A percentile compares a stretch with the other conserved stretches of the same genome.
Conservation (phyloP, 805 yeast genomes). For the Cyberlindnera mississippiensis region DNA sequence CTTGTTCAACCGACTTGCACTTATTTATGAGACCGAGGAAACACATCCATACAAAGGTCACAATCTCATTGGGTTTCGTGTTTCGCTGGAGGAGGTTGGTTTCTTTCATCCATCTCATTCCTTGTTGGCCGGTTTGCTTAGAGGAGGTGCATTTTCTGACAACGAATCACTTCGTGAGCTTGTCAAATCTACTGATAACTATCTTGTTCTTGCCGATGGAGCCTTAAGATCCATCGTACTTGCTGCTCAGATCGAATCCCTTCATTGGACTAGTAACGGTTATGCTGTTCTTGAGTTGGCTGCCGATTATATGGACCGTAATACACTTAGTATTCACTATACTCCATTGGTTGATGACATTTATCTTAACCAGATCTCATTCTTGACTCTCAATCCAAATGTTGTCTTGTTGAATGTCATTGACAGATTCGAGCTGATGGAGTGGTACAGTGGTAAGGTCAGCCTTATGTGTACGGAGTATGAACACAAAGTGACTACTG, state of each 20-base stretch:
- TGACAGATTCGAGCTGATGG: constrained; percentile 57
- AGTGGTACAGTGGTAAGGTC: constrained; percentile 42
- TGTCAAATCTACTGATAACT: constrained; percentile 30
- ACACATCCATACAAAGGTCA: constrained; percentile 22
- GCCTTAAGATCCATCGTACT: constrained; percentile 59
- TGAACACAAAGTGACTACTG: constrained; percentile 45
- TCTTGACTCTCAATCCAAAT: constrained; percentile 43
- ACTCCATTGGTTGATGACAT: constrained; percentile 69
- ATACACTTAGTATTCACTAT: constrained; percentile 34
- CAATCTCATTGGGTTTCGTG: constrained; percentile 34
- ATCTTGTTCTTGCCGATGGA: constrained; percentile 48
- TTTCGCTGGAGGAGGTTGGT: constrained; percentile 48
- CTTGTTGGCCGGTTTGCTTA: constrained; percentile 39
- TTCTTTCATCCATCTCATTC: constrained; percentile 60
- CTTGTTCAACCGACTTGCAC: neutral
- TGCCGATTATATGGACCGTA: constrained; percentile 39
- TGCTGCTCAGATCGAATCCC: constrained; percentile 55
- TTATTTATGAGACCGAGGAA: constrained; percentile 2
- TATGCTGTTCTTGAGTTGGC: constrained; percentile 48
- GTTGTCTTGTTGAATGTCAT: constrained; percentile 51
- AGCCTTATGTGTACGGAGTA: constrained; percentile 40
- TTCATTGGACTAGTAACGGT: constrained; percentile 77
- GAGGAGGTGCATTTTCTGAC: neutral
- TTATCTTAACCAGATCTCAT: constrained; percentile 58
- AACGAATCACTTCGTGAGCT: neutral